Evolutionary conservation across 1,284 basidiomycete species (phyloP).

Genomic region (Ustilago nuda): DNA sequence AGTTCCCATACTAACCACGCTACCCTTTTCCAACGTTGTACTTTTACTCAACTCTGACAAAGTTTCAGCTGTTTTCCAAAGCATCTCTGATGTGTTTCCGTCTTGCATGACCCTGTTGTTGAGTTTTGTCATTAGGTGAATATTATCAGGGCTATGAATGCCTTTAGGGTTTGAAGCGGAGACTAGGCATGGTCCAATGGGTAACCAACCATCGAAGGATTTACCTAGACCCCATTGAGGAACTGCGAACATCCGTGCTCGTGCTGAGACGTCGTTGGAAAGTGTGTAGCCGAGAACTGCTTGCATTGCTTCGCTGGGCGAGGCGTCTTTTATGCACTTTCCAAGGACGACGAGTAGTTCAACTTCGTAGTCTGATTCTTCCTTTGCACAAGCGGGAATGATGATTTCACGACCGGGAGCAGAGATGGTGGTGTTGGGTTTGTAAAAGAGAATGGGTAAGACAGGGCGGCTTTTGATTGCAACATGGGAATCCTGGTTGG

Average conservation of each 20-base stretch:
- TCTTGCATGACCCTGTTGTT: slow-evolving; percentile 80
- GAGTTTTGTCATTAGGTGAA: slow-evolving; percentile 77
- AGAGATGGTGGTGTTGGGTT: slow-evolving; percentile 36
- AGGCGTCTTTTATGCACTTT: slow-evolving; percentile 39
- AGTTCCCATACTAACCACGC: slow-evolving; percentile 78
- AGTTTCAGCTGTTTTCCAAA: slow-evolving; percentile 60
- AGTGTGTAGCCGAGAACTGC: slow-evolving; percentile 56
- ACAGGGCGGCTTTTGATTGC: slow-evolving; percentile 38
- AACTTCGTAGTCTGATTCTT: slow-evolving; percentile 59
- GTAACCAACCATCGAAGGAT: slow-evolving; percentile 50
- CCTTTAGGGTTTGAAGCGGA: slow-evolving; percentile 70
- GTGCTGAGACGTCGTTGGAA: slow-evolving; percentile 52
- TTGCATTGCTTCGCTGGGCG: slow-evolving; percentile 27
- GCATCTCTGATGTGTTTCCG: slow-evolving; percentile 74
- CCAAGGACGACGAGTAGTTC: slow-evolving; percentile 55
- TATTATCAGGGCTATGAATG: slow-evolving; percentile 78
- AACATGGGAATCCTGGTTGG: slow-evolving; percentile 28
- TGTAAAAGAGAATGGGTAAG: slow-evolving; percentile 61
- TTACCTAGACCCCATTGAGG: slow-evolving; percentile 59
- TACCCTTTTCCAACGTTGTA: slow-evolving; percentile 84
- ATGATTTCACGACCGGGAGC: slow-evolving; percentile 45
- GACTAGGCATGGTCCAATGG: slow-evolving; percentile 43
- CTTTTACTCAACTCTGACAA: slow-evolving; percentile 70
- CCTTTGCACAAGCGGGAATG: slow-evolving; percentile 40
- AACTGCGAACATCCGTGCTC: slow-evolving; percentile 56